phyloP scores from a whole-genome alignment of 805 yeast genomes.

The Yarrowia porcina region DNA sequence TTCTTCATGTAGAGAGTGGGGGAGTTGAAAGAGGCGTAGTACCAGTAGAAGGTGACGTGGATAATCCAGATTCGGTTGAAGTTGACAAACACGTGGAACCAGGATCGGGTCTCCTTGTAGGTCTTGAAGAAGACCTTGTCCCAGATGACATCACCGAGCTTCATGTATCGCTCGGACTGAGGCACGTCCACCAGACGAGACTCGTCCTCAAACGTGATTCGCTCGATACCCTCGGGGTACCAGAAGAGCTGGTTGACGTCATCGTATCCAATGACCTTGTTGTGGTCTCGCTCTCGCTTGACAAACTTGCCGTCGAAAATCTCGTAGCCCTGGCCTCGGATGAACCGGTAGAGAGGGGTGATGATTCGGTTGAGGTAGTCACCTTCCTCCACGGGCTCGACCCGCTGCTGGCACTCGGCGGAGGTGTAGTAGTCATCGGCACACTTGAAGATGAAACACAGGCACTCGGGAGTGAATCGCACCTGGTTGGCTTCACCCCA shows the following conservation, averaged over 20 bases:
- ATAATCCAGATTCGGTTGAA: constrained; percentile 98
- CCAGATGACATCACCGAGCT: constrained; percentile 93
- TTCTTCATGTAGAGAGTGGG: constrained; percentile 86
- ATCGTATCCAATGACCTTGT: constrained; percentile 72
- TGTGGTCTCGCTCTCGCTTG: constrained; percentile 68
- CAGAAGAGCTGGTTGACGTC: constrained; percentile 98
- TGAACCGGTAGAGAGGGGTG: constrained; percentile 76
- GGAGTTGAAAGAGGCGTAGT: constrained; percentile 89
- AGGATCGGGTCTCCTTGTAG: constrained; percentile 90
- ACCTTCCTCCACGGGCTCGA: constrained; percentile 48
- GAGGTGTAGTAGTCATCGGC: constrained; percentile 86
- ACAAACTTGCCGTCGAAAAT: constrained; percentile 52
- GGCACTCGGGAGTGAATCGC: constrained; percentile 84
- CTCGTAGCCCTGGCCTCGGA: constrained; percentile 67
- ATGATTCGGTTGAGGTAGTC: constrained; percentile 88
- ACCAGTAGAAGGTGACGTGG: constrained; percentile 88
- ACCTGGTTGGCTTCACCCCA: constrained; percentile 87
- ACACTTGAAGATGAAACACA: constrained; percentile 93
- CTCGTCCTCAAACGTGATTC: constrained; percentile 88
- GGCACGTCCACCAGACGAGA: constrained; percentile 88
- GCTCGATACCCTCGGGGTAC: constrained; percentile 98
- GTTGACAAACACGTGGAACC: constrained; percentile 94
- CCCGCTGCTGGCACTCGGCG: constrained; percentile 81
- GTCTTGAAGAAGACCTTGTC: constrained; percentile 89
- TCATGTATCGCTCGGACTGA: constrained; percentile 79